phyloP scores from a whole-genome alignment of 805 yeast genomes.

The Clavispora vitiphila region DNA sequence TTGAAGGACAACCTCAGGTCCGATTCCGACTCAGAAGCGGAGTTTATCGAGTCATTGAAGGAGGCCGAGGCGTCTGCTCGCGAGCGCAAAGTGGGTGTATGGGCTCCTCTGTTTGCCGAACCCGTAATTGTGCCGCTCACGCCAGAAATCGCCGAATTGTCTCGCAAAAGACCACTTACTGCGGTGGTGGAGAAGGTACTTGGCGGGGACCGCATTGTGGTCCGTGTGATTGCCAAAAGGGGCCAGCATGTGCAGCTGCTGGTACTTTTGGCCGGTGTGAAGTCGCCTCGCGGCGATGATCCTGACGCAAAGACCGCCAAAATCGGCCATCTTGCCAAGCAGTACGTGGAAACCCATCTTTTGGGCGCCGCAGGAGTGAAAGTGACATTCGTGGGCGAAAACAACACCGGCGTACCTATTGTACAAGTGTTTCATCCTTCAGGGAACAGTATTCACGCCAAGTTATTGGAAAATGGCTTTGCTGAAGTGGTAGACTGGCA shows the following conservation, averaged over 20 bases:
- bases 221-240: constrained; percentile 47
- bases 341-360: constrained; percentile 58
- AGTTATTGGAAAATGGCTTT: constrained; percentile 61
- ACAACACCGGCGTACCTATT: constrained; percentile 56
- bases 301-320: constrained; percentile 40
- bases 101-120: constrained; percentile 32
- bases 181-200: constrained; percentile 72
- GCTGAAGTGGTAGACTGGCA: constrained; percentile 83
- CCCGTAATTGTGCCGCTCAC: constrained; percentile 23
- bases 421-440: constrained; percentile 65
- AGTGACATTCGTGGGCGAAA: constrained; percentile 55
- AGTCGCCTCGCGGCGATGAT: constrained; percentile 63
- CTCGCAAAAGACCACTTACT: constrained; percentile 38
- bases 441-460: constrained; percentile 66
- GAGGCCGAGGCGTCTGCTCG: constrained; percentile 48
- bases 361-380: constrained; percentile 50
- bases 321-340: constrained; percentile 50
- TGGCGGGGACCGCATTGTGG: constrained; percentile 72
- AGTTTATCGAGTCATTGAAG: constrained; percentile 30
- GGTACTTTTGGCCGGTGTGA: constrained; percentile 67
- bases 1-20: constrained; percentile 48
- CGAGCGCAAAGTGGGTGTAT: constrained; percentile 48
- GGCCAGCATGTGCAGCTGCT: constrained; percentile 54
- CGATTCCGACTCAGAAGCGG: constrained; percentile 38
- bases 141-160: constrained; percentile 28